These are phyloP conservation scores for Phytophthora macrochlamydospora DNA, from an alignment of 352 stramenopile genomes.

Conservation along the genomic window DNA sequence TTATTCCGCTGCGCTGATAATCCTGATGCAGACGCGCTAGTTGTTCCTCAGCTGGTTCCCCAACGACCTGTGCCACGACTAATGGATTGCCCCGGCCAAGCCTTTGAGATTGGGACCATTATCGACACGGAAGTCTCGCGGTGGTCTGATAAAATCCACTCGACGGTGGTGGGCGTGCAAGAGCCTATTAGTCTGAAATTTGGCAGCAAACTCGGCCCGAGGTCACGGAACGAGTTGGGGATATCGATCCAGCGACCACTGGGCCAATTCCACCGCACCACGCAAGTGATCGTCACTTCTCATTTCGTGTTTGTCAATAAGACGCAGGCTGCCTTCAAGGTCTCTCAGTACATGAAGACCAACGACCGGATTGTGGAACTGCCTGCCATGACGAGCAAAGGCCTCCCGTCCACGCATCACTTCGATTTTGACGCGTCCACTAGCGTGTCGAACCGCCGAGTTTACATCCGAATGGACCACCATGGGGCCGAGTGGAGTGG, in stretches of 20 bases:
- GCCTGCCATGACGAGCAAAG: conserved; percentile 40
- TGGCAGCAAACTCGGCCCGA: conserved; percentile 65
- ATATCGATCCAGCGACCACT: conserved; percentile 87
- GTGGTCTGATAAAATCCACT: conserved; percentile 90
- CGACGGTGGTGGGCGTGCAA: conserved; percentile 85
- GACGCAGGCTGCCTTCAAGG: conserved; percentile 71
- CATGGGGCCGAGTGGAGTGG: conserved; percentile 81
- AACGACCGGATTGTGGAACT: conserved; percentile 75
- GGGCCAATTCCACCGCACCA: conserved; percentile 88
- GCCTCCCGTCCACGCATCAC: conserved; percentile 42
- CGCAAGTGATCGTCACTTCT: conserved; percentile 85
- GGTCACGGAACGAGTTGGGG: conserved; percentile 77
- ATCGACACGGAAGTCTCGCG: conserved; percentile 82
- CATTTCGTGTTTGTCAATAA: conserved; percentile 91
- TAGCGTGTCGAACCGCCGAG: conserved; percentile 52
- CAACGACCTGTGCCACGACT: conserved; percentile 73
- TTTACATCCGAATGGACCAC: conserved; percentile 84
- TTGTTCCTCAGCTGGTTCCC: conserved; percentile 66
- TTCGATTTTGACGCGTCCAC: conserved; percentile 78
- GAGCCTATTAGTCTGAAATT: conserved; percentile 83
- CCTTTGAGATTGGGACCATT: conserved; percentile 88
- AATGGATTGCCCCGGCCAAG: conserved; percentile 85
- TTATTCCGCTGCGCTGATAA: conserved; percentile 79
- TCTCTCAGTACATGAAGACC: conserved; percentile 70
- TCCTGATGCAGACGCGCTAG: conserved; percentile 41